Conservation (phyloP, 2,329 filamentous ascomycete genomes). For the Aspergillus sp. region DNA sequence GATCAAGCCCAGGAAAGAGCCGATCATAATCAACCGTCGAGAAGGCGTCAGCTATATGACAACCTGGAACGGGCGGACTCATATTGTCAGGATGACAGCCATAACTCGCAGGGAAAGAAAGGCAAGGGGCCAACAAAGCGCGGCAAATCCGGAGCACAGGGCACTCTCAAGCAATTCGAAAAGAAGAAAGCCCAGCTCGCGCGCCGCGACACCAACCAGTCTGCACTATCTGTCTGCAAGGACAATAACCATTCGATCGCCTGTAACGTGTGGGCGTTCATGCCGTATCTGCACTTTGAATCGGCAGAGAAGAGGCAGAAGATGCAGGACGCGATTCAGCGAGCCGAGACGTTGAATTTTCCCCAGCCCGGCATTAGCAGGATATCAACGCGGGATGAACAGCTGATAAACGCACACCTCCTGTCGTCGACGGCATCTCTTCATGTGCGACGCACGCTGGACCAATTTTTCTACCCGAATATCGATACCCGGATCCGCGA, state of each 20-base stretch:
- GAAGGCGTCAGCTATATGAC: constrained; percentile 19
- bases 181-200: constrained; percentile 26
- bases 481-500: constrained; percentile 50
- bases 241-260: constrained; percentile 13
- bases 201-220: constrained; percentile 22
- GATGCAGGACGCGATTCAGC: constrained; percentile 48
- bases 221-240: constrained; percentile 29
- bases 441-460: constrained; percentile 53
- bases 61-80: constrained; percentile 19
- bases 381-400: constrained; percentile 23
- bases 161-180: constrained; percentile 15
- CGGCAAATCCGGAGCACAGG: constrained; percentile 15
- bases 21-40: constrained; percentile 3
- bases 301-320: constrained; percentile 45
- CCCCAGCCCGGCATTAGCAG: constrained; percentile 18
- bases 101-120: constrained; percentile 18
- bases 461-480: constrained; percentile 58
- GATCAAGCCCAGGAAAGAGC: neutral
- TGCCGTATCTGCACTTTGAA: constrained; percentile 59
- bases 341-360: constrained; percentile 18
- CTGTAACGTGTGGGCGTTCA: constrained; percentile 36
- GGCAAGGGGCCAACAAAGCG: constrained; percentile 17
- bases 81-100: constrained; percentile 18
- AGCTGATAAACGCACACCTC: constrained; percentile 30
- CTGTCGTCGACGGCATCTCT: constrained; percentile 27